Conservation (phyloP, 495 filamentous ascomycete genomes). For the Penicillium mononematosum region DNA sequence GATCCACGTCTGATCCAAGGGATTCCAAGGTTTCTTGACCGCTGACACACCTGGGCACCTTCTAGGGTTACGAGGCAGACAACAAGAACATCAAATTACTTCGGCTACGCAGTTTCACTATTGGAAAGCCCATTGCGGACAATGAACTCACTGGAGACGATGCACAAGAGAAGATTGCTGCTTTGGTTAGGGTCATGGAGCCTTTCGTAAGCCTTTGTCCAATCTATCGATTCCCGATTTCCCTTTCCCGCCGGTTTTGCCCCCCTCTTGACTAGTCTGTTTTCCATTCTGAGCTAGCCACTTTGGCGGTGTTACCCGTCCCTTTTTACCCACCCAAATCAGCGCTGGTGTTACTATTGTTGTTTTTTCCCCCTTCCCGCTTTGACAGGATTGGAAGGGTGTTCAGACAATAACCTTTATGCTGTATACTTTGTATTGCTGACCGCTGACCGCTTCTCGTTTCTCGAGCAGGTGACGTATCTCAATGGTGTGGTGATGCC, state of each 20-base stretch:
- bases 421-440: conserved; percentile 5
- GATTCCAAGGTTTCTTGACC: neutral
- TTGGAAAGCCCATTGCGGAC: conserved; percentile 63
- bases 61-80: conserved; percentile 68
- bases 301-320: conserved; percentile 22
- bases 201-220: conserved; percentile 56
- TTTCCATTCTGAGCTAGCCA: conserved; percentile 33
- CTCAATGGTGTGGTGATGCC: conserved; percentile 67
- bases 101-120: conserved; percentile 72
- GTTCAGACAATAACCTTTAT: conserved; percentile 1
- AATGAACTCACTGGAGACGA: conserved; percentile 48
- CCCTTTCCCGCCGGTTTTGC: conserved; percentile 35
- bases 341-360: conserved; percentile 11
- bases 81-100: conserved; percentile 74
- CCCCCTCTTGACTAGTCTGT: conserved; percentile 27
- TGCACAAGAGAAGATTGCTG: conserved; percentile 54
- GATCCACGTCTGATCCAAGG: conserved; percentile 20
- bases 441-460: conserved; percentile 32
- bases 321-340: conserved; percentile 24
- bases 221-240: conserved; percentile 15
- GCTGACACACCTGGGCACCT: conserved; percentile 27
- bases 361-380: conserved; percentile 1
- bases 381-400: conserved; percentile 1
- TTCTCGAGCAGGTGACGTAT: conserved; percentile 52
- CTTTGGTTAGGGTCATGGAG: conserved; percentile 57